These are phyloP conservation scores for Aspergillus pseudoterreus DNA, from an alignment of 2,329 filamentous ascomycete genomes.

Conservation along the genomic window DNA sequence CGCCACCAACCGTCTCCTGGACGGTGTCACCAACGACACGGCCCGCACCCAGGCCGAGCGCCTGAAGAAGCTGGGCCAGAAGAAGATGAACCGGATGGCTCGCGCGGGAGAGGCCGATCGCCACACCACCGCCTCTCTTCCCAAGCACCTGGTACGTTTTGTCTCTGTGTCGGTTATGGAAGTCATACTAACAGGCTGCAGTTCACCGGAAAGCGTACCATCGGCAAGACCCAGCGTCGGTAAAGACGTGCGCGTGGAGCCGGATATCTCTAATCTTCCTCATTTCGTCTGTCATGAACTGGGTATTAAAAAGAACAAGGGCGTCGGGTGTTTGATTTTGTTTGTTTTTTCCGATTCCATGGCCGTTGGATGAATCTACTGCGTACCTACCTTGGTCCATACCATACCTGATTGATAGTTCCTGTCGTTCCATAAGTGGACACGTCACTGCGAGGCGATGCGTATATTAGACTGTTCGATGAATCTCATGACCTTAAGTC, in stretches of 20 bases:
- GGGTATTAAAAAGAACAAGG: conserved; percentile 7
- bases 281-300: conserved; percentile 9
- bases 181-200: conserved; percentile 39
- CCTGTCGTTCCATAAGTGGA: neutral
- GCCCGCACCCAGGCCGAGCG: conserved; percentile 76
- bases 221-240: conserved; percentile 70
- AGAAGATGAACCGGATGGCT: conserved; percentile 98
- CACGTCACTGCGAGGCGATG: neutral
- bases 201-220: conserved; percentile 87
- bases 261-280: conserved; percentile 19
- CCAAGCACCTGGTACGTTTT: conserved; percentile 82
- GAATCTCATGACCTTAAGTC: neutral
- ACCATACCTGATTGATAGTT: conserved; percentile 1
- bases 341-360: conserved; percentile 3
- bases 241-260: conserved; percentile 27
- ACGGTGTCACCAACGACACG: conserved; percentile 61
- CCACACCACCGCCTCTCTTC: conserved; percentile 73
- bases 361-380: conserved; percentile 9
- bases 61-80: conserved; percentile 84
- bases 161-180: neutral
- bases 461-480: neutral
- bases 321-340: conserved; percentile 8
- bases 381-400: conserved; percentile 8
- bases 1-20: conserved; percentile 44
- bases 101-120: conserved; percentile 95